These are phyloP conservation scores for Pyronema domesticum DNA, from an alignment of 495 filamentous ascomycete species.

Conservation along the genomic window DNA sequence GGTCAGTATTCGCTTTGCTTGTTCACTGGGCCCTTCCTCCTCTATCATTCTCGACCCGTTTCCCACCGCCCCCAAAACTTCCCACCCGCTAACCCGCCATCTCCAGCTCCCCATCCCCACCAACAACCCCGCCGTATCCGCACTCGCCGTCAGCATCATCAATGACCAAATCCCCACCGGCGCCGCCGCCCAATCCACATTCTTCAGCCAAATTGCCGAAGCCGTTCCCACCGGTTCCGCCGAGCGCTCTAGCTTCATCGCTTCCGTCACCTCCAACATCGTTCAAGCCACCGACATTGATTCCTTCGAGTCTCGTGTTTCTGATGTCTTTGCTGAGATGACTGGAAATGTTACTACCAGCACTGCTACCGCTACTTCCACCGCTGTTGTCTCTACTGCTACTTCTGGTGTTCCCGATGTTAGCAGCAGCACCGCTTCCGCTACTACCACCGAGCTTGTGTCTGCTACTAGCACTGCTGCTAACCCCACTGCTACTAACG, in stretches of 20 bases:
- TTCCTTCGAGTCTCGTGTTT: too few species aligned
- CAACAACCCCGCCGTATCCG: not conserved
- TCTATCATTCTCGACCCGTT: not conserved
- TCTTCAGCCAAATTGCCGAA: not conserved
- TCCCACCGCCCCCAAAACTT: not conserved
- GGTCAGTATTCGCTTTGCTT: not conserved
- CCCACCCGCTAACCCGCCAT: not conserved
- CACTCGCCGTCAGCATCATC: not conserved
- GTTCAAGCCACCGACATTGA: not conserved
- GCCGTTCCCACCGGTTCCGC: not conserved
- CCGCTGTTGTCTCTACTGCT: too few species aligned
- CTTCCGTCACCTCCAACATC: not conserved
- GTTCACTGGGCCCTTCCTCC: not conserved
- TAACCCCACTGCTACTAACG: too few species aligned
- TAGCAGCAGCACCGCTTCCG: too few species aligned
- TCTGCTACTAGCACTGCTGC: too few species aligned
- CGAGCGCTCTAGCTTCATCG: not conserved
- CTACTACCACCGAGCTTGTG: too few species aligned
- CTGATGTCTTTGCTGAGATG: too few species aligned
- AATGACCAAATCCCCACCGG: not conserved
- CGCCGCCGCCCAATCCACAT: not conserved
- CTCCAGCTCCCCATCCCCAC: not conserved
- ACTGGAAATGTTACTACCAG: too few species aligned
- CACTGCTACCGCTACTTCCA: too few species aligned
- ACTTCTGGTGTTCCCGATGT: too few species aligned